A percentile compares a stretch with the other conserved stretches of the same genome.
phyloP scores from a whole-genome alignment of 148 eudicot genomes.

The Fagopyrum homotropicum region DNA sequence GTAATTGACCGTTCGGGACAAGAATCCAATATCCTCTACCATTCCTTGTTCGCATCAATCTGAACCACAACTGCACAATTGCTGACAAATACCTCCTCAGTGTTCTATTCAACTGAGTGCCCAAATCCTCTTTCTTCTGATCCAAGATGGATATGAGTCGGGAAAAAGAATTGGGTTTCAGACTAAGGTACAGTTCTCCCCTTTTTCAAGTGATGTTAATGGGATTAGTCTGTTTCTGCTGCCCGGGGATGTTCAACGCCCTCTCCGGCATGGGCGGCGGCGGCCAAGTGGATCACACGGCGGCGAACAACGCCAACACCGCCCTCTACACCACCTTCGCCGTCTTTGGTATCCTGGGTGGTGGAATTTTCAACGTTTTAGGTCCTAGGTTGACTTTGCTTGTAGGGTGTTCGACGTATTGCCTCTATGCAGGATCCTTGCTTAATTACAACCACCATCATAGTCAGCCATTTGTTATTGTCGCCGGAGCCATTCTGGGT shows the following conservation, averaged over 20 bases:
- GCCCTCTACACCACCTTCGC: slow-evolving; percentile 88
- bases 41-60: too few relatives aligned
- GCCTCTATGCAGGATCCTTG: slow-evolving; percentile 70
- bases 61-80: too few relatives aligned
- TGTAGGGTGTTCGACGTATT: slow-evolving; percentile 68
- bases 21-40: background rate
- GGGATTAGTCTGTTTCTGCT: slow-evolving; percentile 87
- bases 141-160: background rate
- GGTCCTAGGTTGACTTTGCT: slow-evolving; percentile 74
- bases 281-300: slow-evolving; percentile 89
- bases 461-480: slow-evolving; percentile 50
- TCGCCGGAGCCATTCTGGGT: slow-evolving; percentile 71
- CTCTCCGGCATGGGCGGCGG: slow-evolving; percentile 96
- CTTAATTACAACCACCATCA: slow-evolving; percentile 66
- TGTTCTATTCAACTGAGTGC: background rate
- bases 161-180: slow-evolving; percentile 29
- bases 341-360: slow-evolving; percentile 72
- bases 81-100: background rate
- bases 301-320: slow-evolving; percentile 88
- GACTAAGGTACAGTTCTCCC: slow-evolving; percentile 72
- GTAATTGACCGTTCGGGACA: background rate
- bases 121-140: background rate
- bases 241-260: slow-evolving; percentile 96
- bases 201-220: slow-evolving; percentile 58
- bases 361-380: slow-evolving; percentile 81